phyloP scores from a whole-genome alignment of 495 filamentous ascomycete genomes.

The Jackrogersella multiformis region DNA sequence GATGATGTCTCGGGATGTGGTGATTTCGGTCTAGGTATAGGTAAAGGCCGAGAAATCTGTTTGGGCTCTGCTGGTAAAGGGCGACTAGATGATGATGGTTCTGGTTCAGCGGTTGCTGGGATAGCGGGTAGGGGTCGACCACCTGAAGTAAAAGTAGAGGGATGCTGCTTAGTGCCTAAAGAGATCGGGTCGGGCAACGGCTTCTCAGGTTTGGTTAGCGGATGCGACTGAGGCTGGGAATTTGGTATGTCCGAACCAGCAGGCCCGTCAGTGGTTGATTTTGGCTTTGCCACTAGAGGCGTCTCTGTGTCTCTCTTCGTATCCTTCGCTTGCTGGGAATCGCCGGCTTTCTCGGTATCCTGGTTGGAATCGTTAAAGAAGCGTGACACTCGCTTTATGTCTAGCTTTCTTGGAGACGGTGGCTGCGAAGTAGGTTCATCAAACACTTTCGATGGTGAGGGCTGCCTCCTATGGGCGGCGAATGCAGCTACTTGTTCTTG shows the following conservation, averaged over 20 bases:
- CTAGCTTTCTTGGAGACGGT: constrained; percentile 61
- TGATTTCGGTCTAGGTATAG: constrained; percentile 29
- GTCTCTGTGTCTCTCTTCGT: constrained; percentile 16
- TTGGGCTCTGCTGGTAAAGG: constrained; percentile 32
- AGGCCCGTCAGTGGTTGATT: constrained; percentile 29
- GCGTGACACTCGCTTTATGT: constrained; percentile 62
- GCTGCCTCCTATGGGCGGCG: constrained; percentile 47
- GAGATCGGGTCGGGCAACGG: constrained; percentile 37
- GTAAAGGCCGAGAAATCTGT: constrained; percentile 10
- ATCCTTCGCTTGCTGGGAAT: constrained; percentile 32
- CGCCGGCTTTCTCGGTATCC: constrained; percentile 25
- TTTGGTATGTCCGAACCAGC: constrained; percentile 23
- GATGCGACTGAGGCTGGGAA: constrained; percentile 33
- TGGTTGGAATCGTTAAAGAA: constrained; percentile 55
- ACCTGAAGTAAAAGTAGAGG: constrained; percentile 51
- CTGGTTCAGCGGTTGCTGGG: constrained; percentile 6
- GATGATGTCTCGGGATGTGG: constrained; percentile 25
- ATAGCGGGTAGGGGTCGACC: constrained; percentile 34
- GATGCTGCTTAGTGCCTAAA: constrained; percentile 39
- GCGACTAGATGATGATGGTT: constrained; percentile 18
- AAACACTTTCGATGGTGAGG: constrained; percentile 44
- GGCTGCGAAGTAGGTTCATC: constrained; percentile 52
- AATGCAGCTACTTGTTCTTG: constrained; percentile 56
- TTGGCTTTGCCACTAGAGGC: constrained; percentile 21
- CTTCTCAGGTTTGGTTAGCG: constrained; percentile 30